These are phyloP conservation scores for Fistulinella cinereoalba DNA, from an alignment of 1,284 basidiomycete species.

Conservation along the genomic window DNA sequence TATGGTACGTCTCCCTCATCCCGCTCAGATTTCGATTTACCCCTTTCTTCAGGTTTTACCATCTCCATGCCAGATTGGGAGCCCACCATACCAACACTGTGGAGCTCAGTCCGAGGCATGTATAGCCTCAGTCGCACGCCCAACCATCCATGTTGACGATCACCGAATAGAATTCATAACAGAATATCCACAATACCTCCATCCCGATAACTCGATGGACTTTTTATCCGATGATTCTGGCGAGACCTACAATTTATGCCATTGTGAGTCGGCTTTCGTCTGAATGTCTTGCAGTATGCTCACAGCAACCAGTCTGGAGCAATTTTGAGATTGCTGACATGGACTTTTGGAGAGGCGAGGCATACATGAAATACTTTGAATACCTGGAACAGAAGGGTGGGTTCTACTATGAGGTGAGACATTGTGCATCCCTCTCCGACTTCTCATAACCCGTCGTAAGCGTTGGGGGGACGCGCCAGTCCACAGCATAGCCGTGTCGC, in stretches of 20 bases:
- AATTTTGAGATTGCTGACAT: slow-evolving; percentile 89
- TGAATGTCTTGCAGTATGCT: slow-evolving; percentile 33
- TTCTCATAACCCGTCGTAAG: slow-evolving; percentile 31
- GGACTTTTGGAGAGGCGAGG: slow-evolving; percentile 80
- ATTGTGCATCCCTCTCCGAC: background rate
- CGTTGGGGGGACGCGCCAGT: slow-evolving; percentile 89
- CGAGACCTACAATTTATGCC: slow-evolving; percentile 80
- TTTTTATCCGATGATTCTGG: slow-evolving; percentile 78
- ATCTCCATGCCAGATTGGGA: slow-evolving; percentile 77
- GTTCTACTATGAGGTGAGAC: slow-evolving; percentile 80
- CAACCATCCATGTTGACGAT: slow-evolving; percentile 1
- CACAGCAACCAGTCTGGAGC: slow-evolving; percentile 72
- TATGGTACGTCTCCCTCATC: slow-evolving; percentile 49
- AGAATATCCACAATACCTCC: slow-evolving; percentile 64
- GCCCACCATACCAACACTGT: slow-evolving; percentile 76
- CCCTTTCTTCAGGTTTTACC: slow-evolving; percentile 58
- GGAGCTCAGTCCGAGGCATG: slow-evolving; percentile 65
- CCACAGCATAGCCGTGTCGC: slow-evolving; percentile 75
- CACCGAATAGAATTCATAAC: slow-evolving; percentile 59
- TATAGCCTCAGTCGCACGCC: background rate
- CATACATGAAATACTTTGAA: slow-evolving; percentile 85
- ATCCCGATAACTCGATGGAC: slow-evolving; percentile 67
- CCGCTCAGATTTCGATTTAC: background rate
- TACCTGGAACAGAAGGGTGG: slow-evolving; percentile 82
- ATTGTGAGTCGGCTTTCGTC: slow-evolving; percentile 64